Evolutionary conservation across 805 yeast genomes (phyloP), one percentile per base, ranked within the genome.

Genomic region (Ogataea parapolymorpha): DNA sequence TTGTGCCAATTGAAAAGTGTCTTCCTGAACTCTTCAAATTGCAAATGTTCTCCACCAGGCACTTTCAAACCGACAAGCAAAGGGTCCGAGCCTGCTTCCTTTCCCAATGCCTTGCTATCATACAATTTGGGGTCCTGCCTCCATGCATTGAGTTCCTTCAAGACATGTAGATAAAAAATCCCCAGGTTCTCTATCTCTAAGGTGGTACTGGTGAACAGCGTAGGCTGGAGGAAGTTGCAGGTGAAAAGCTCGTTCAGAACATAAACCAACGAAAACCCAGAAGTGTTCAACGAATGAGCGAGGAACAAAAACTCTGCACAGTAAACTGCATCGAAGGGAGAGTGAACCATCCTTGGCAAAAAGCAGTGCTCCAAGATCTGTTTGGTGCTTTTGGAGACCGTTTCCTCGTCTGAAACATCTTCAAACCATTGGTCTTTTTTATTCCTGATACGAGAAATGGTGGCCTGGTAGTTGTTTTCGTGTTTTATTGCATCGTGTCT

Each of bases 131-230:
- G 61, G 8, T 58, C 48, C 1, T 57, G 56, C 70, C 85, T 76
- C 63, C 63, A 61, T 1, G 13, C 32, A 26, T 56, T 49, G 13
- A 62, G 37, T 48, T 53, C 44, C 41, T 75, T 74, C 31, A 87
- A 63, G 1, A 84, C 46, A 17, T 77, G 80, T 18, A 77, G 68
- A 50, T 78, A 75, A 50, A 90, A 89, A 10, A 86, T 61, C 3
- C 95, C 95, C 27, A 89, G 59, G 55, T 85, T 85, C 51, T 89
- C 95, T 2, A 95, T 80, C 55, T 90, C 96, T 4, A 71, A 62
- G 0, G 86, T 73, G 0, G 96, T 85, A 39, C 80, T 75, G 2
- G 91, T 77, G 51, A 76, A 82, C 10, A 89, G 55, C 2, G 86
- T 72, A 3, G 82, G 74, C 35, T 71, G 71, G 35, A 86, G 57